Conservation (phyloP, 805 yeast genomes). For the Lipomyces kockii region DNA sequence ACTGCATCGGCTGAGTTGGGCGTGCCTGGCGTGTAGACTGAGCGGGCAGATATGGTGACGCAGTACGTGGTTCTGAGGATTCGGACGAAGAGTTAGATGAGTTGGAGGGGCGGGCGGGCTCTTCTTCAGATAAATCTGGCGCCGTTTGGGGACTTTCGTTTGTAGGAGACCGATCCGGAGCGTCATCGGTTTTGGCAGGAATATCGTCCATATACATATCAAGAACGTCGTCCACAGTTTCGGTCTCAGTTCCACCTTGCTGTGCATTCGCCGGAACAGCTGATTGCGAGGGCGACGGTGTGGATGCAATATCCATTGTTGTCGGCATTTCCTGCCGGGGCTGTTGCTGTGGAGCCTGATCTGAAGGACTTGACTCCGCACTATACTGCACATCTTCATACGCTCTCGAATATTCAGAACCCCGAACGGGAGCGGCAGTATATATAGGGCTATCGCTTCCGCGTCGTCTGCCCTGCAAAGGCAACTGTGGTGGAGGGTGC, state of each 20-base stretch:
- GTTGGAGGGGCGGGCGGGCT: constrained; percentile 1
- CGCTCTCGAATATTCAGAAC: neutral
- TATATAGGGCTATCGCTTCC: neutral
- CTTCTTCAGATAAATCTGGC: constrained; percentile 5
- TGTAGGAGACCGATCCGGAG: neutral
- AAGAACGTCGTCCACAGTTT: constrained; percentile 14
- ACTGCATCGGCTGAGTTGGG: neutral
- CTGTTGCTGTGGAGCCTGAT: neutral
- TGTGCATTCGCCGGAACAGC: neutral
- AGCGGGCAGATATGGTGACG: constrained; percentile 25
- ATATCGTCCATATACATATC: constrained; percentile 8
- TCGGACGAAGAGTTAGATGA: constrained; percentile 19
- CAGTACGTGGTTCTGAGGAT: constrained; percentile 31
- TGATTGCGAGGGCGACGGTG: neutral
- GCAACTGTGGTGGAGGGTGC: neutral
- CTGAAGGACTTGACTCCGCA: neutral
- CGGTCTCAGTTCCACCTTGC: neutral
- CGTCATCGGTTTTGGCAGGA: neutral
- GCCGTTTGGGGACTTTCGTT: neutral
- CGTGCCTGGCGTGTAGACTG: neutral
- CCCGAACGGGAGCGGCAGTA: neutral
- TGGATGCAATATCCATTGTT: neutral
- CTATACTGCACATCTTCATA: neutral
- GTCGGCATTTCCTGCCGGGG: neutral
- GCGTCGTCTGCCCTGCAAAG: neutral